These are phyloP conservation scores for Chrysoporthe austroafricana DNA, from an alignment of 2,329 filamentous ascomycete genomes.

Conservation along the genomic window DNA sequence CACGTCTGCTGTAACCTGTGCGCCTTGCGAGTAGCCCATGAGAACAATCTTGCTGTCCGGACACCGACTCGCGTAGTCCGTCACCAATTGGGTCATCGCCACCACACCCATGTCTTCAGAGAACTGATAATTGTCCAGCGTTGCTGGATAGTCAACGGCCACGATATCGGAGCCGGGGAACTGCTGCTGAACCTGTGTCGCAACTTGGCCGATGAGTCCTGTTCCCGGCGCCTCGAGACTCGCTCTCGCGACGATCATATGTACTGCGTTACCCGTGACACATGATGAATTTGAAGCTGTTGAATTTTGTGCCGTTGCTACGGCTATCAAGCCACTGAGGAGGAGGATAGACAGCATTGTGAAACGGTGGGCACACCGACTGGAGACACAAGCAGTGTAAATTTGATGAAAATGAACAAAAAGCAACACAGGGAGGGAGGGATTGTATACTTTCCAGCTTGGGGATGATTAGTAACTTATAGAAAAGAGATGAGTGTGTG, in stretches of 20 bases:
- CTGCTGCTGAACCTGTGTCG: conserved; percentile 30
- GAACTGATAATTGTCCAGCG: conserved; percentile 30
- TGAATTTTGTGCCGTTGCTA: conserved; percentile 14
- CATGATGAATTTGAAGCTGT: conserved; percentile 17
- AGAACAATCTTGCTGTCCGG: conserved; percentile 34
- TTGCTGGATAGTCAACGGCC: conserved; percentile 35
- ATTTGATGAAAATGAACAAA: neutral
- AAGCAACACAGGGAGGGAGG: neutral
- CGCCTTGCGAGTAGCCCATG: conserved; percentile 36
- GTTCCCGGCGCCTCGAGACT: conserved; percentile 31
- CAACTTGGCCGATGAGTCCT: conserved; percentile 33
- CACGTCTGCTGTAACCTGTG: conserved; percentile 33
- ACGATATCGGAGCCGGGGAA: conserved; percentile 32
- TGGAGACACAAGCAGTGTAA: neutral
- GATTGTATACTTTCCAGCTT: neutral
- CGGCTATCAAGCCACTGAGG: conserved; percentile 17
- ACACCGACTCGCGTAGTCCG: conserved; percentile 30
- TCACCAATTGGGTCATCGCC: conserved; percentile 30
- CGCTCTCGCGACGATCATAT: conserved; percentile 35
- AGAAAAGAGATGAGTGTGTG: neutral
- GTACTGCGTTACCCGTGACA: conserved; percentile 31
- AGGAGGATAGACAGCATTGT: conserved; percentile 8
- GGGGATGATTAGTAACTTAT: neutral
- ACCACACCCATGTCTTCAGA: conserved; percentile 30
- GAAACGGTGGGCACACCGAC: neutral